phyloP scores from a whole-genome alignment of 805 yeast genomes.

The Cyberlindnera mycetangii region DNA sequence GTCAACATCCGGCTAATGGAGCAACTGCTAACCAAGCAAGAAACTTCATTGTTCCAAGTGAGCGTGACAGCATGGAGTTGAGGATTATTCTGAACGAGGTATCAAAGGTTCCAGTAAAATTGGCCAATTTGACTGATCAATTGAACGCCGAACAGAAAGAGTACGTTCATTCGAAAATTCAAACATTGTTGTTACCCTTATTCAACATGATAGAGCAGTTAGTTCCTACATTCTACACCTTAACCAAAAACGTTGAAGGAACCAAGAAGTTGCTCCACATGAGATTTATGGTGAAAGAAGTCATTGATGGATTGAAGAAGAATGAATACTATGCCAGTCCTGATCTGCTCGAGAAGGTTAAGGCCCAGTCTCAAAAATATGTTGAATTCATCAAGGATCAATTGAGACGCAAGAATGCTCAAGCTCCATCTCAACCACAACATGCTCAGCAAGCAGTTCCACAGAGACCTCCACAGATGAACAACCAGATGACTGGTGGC shows the following conservation, averaged over 20 bases:
- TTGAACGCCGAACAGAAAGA: slow-evolving; percentile 64
- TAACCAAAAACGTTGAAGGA: slow-evolving; percentile 72
- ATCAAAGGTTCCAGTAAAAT: slow-evolving; percentile 57
- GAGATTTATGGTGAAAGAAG: slow-evolving; percentile 74
- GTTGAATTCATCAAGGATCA: slow-evolving; percentile 73
- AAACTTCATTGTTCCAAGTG: slow-evolving; percentile 40
- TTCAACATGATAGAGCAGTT: slow-evolving; percentile 70
- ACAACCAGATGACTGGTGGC: neutral
- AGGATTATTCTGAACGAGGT: slow-evolving; percentile 68
- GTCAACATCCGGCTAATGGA: slow-evolving; percentile 5
- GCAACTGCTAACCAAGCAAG: slow-evolving; percentile 4
- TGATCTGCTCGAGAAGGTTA: slow-evolving; percentile 65
- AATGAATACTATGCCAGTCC: slow-evolving; percentile 70
- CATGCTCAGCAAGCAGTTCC: slow-evolving; percentile 15
- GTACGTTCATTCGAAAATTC: slow-evolving; percentile 52
- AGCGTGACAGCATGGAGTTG: slow-evolving; percentile 60
- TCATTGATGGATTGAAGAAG: slow-evolving; percentile 63
- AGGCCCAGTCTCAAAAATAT: slow-evolving; percentile 69
- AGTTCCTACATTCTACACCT: slow-evolving; percentile 71
- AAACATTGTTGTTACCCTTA: slow-evolving; percentile 46
- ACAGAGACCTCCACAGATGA: slow-evolving; percentile 4
- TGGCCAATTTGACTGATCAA: slow-evolving; percentile 62
- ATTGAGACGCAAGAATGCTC: slow-evolving; percentile 32
- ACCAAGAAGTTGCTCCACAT: slow-evolving; percentile 75
- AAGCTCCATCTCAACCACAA: slow-evolving; percentile 33